Percentiles rank a stretch among this genome's conserved stretches.
Evolutionary conservation across 345 rosid species (phyloP).

Genomic region (Erucastrum elatum): DNA sequence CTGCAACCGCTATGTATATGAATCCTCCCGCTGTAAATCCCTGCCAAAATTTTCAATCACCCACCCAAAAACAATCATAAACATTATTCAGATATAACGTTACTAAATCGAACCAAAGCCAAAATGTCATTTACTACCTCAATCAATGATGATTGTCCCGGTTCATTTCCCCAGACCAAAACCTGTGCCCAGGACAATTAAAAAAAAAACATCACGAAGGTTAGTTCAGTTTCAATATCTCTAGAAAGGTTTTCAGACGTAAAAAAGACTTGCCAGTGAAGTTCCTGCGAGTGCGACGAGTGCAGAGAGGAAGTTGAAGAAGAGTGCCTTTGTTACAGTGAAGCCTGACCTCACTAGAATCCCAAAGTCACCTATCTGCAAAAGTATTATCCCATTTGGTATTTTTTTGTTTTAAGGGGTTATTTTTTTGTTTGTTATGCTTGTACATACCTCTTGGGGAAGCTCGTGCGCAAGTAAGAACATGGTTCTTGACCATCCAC

Average conservation of each 20-base stretch:
- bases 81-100: neutral
- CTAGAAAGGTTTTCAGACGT: neutral
- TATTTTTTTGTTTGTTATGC: no score
- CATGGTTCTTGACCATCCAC: slow-evolving; percentile 99
- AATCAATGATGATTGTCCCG: slow-evolving; percentile 82
- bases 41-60: slow-evolving; percentile 39
- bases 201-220: neutral
- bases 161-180: slow-evolving; percentile 77
- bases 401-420: neutral
- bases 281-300: slow-evolving; percentile 85
- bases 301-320: slow-evolving; percentile 95
- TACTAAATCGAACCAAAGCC: neutral
- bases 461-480: slow-evolving; percentile 97
- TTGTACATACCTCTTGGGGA: slow-evolving; percentile 77
- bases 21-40: slow-evolving; percentile 98
- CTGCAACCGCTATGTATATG: slow-evolving; percentile 90
- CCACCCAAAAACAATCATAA: neutral
- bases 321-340: slow-evolving; percentile 86
- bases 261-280: slow-evolving; percentile 50
- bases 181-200: slow-evolving; percentile 45
- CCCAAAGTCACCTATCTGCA: slow-evolving; percentile 96
- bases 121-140: slow-evolving; percentile 48
- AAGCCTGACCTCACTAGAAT: slow-evolving; percentile 95
- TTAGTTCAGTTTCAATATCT: neutral
- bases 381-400: neutral